phyloP scores from a whole-genome alignment of 768 basidiomycete species.

The Boletus speciosus region DNA sequence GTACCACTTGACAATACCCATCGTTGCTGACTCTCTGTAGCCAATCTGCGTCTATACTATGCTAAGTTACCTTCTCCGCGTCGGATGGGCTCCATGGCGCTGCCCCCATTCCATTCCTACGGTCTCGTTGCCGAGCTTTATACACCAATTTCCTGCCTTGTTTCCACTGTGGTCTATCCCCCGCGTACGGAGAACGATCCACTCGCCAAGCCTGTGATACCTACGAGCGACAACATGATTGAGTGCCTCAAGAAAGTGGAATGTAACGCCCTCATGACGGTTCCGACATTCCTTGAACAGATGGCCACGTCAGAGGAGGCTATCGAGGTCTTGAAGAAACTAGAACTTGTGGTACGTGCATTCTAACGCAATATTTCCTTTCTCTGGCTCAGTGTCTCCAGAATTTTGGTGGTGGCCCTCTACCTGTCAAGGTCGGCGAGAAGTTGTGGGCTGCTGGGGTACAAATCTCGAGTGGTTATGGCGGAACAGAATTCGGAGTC shows the following conservation, averaged over 20 bases:
- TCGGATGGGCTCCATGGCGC: slow-evolving; percentile 21
- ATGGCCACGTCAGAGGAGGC: slow-evolving; percentile 30
- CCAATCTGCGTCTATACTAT: neutral
- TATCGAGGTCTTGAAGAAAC: slow-evolving; percentile 22
- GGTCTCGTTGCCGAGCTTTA: slow-evolving; percentile 19
- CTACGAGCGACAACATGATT: slow-evolving; percentile 39
- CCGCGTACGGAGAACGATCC: slow-evolving; percentile 24
- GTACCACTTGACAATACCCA: neutral
- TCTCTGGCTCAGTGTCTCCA: slow-evolving; percentile 6
- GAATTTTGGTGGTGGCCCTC: slow-evolving; percentile 39
- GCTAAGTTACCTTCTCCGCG: slow-evolving; percentile 9
- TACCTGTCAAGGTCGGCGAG: slow-evolving; percentile 36
- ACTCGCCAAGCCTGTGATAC: slow-evolving; percentile 31
- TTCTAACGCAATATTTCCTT: neutral
- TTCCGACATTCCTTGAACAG: slow-evolving; percentile 39
- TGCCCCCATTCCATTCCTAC: slow-evolving; percentile 28
- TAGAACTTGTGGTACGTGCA: slow-evolving; percentile 30
- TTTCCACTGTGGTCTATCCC: slow-evolving; percentile 24
- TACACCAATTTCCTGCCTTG: slow-evolving; percentile 15
- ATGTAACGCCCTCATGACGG: slow-evolving; percentile 31
- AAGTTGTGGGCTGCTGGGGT: slow-evolving; percentile 33
- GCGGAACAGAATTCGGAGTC: slow-evolving; percentile 31
- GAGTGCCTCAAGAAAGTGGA: slow-evolving; percentile 30
- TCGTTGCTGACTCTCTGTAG: neutral
- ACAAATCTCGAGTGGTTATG: slow-evolving; percentile 33